Percentiles rank a stretch among this genome's conserved stretches.
Conservation (phyloP, 73 alveolate genomes). For the Uronychia setigera region DNA sequence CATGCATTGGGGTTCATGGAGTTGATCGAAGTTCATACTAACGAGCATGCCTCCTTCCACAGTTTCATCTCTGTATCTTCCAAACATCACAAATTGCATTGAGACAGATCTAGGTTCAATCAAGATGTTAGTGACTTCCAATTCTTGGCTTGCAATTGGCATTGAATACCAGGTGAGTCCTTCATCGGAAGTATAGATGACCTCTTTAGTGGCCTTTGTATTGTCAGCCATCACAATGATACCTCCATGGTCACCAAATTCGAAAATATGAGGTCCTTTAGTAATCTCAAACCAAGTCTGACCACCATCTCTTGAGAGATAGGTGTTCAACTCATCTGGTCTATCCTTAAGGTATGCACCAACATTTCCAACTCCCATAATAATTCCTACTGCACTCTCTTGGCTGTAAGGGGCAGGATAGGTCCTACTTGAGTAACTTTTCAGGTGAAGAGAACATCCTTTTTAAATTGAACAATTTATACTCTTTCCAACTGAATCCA, state of each 20-base stretch:
- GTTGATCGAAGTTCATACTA: conserved; percentile 74
- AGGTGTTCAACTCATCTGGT: conserved; percentile 75
- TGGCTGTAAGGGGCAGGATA: conserved; percentile 79
- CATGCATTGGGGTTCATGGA: conserved; percentile 85
- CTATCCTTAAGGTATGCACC: conserved; percentile 72
- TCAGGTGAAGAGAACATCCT: conserved; percentile 88
- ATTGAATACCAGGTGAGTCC: conserved; percentile 80
- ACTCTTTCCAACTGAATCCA: conserved; percentile 66
- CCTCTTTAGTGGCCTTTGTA: conserved; percentile 67
- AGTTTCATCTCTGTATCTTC: conserved; percentile 37
- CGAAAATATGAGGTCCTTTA: conserved; percentile 91
- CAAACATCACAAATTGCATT: conserved; percentile 89
- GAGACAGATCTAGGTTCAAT: conserved; percentile 63
- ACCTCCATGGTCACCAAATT: conserved; percentile 97
- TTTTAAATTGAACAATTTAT: conserved; percentile 68
- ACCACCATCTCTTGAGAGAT: conserved; percentile 94
- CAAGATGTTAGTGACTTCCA: conserved; percentile 82
- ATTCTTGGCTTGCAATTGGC: conserved; percentile 53
- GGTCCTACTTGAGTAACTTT: conserved; percentile 76
- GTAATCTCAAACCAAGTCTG: conserved; percentile 87
- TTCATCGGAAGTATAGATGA: conserved; percentile 81
- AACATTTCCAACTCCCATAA: conserved; percentile 89
- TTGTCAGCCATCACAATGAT: conserved; percentile 90
- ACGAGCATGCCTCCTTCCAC: conserved; percentile 69
- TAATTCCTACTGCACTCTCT: conserved; percentile 84